Base-by-base conservation (phyloP, 2,329 filamentous ascomycete genomes). In the Pseudogymnoascus sp. region DNA sequence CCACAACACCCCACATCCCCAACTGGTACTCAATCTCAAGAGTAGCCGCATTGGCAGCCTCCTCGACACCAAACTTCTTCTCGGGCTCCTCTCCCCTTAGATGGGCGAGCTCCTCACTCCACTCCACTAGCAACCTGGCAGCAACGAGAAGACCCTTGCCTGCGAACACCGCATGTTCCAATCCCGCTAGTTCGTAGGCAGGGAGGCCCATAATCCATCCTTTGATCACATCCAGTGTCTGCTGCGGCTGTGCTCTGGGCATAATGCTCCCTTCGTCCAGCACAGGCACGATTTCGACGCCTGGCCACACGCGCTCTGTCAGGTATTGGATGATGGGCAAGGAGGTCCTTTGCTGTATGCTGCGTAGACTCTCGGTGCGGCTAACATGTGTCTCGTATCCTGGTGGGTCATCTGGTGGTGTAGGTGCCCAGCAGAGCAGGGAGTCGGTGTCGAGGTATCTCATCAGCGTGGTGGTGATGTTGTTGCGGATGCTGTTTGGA, bases 1-100 rank as follows among this genome's bases (percentile, higher is more conserved):
- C 94, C 0, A 99, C 94, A 78, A 96, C 92, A 7, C 94, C 94
- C 93, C 94, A 97, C 74, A 89, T 86, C 28, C 82, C 78, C 1
- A 87, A 95, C 81, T 99, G 94, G 87, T 91, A 97, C 65, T 84
- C 81, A 14, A 96, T 90, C 77, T 99, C 94, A 41, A 95, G 73
- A 68, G 83, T 96, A 5, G 88, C 86, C 12, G 88, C 87, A 68
- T 81, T 79, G 0, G 90, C 86, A 0, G 92, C 93, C 71, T 96
- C 86, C 69, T 96, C 89, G 11, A 95, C 86, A 0, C 90, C 89
- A 71, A 95, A 97, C 61, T 73, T 73, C 57, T 65, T 68, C 60
- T 68, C 68, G 5, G 64, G 68, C 58, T 70, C 60, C 43, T 65
- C 63, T 3, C 35, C 66, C 64, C 76, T 81, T 38, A 78, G 75